These are phyloP conservation scores for Aspergillus texensis DNA, from an alignment of 2,329 filamentous ascomycete species.

Conservation along the genomic window DNA sequence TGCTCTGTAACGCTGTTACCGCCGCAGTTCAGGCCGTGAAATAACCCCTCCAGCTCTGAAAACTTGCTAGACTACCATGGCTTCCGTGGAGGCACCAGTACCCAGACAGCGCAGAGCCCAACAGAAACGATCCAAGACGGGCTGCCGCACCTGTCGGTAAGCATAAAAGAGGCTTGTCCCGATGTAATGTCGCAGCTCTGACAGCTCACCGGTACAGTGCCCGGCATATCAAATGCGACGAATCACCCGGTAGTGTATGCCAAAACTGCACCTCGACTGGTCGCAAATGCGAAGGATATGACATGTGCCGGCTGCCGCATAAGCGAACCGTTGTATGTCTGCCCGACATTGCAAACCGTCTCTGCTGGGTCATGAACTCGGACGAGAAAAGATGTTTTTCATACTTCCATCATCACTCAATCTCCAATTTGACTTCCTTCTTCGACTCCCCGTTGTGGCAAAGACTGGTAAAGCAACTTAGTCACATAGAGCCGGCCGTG, in stretches of 20 bases:
- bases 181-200: not conserved
- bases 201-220: not conserved
- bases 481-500: slow-evolving; percentile 4
- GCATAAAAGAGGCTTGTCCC: not conserved
- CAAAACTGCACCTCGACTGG: slow-evolving; percentile 8
- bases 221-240: slow-evolving; percentile 1
- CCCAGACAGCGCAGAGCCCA: not conserved
- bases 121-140: not conserved
- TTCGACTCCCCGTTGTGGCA: slow-evolving; percentile 6
- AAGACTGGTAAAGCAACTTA: not conserved
- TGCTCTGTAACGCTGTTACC: not conserved
- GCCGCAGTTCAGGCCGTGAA: not conserved
- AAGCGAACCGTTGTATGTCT: not conserved
- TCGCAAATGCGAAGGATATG: slow-evolving; percentile 2
- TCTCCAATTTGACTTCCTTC: not conserved
- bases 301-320: not conserved
- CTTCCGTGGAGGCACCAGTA: not conserved
- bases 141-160: not conserved
- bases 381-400: slow-evolving; percentile 9
- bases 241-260: not conserved
- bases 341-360: not conserved
- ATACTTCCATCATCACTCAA: slow-evolving; percentile 4
- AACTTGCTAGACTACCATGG: not conserved
- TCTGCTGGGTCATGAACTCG: not conserved
- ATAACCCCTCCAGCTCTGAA: too few species aligned